Percentiles rank a stretch among this genome's conserved stretches.
Conservation (phyloP, 1,284 basidiomycete species). For the Vanrija pseudolonga region DNA sequence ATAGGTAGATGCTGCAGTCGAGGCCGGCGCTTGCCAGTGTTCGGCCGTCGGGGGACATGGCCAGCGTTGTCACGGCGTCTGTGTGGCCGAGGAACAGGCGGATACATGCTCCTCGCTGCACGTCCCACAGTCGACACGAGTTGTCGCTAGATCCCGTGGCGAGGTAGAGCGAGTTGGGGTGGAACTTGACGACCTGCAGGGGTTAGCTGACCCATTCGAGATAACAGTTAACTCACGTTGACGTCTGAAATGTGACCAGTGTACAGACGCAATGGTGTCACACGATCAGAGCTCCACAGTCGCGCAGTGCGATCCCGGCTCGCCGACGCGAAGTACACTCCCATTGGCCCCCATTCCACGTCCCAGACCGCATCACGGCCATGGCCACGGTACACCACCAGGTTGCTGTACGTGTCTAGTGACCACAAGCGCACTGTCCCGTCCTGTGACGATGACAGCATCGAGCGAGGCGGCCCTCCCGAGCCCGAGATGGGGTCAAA, state of each 20-base stretch:
- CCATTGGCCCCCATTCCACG: slow-evolving; percentile 95
- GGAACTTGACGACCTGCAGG: slow-evolving; percentile 83
- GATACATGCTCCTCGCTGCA: slow-evolving; percentile 90
- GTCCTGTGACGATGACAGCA: slow-evolving; percentile 92
- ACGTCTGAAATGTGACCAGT: slow-evolving; percentile 96
- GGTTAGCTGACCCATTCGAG: background rate
- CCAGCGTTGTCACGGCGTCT: slow-evolving; percentile 79
- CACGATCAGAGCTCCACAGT: slow-evolving; percentile 92
- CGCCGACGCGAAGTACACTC: slow-evolving; percentile 96
- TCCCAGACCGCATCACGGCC: slow-evolving; percentile 95
- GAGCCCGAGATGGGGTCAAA: slow-evolving; percentile 91
- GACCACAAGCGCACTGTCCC: slow-evolving; percentile 91
- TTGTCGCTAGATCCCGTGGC: slow-evolving; percentile 96
- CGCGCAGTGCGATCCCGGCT: slow-evolving; percentile 91
- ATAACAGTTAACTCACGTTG: slow-evolving; percentile 63
- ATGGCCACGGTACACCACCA: slow-evolving; percentile 93
- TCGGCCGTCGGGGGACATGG: slow-evolving; percentile 87
- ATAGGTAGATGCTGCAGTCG: slow-evolving; percentile 87
- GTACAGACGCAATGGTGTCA: slow-evolving; percentile 83
- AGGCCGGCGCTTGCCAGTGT: slow-evolving; percentile 85
- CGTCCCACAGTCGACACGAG: slow-evolving; percentile 95
- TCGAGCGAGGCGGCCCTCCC: slow-evolving; percentile 74
- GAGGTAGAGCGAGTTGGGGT: slow-evolving; percentile 95
- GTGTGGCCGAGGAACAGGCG: slow-evolving; percentile 95
- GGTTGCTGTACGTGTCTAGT: slow-evolving; percentile 86